These are phyloP conservation scores for Cenchrus americanus DNA, from an alignment of 176 grass and related monocot genomes.

Conservation along the genomic window DNA sequence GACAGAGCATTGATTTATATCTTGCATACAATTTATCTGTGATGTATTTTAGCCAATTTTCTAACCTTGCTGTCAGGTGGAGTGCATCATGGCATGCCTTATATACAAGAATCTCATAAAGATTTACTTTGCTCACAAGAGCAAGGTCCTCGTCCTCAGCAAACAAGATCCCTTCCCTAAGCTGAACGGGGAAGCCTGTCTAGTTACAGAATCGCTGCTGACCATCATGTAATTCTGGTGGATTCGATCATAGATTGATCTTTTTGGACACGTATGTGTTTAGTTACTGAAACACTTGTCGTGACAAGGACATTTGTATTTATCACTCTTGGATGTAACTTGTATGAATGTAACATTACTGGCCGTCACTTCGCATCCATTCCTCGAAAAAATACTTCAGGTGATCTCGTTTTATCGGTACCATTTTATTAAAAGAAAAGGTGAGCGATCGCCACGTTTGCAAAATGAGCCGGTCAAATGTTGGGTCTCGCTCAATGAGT, in stretches of 20 bases:
- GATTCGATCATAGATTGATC: not conserved
- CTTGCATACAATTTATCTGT: not conserved
- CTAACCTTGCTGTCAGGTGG: slow-evolving; percentile 53
- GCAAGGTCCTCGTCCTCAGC: slow-evolving; percentile 95
- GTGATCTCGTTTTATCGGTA: not conserved
- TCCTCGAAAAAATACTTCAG: not conserved
- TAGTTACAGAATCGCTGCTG: slow-evolving; percentile 25
- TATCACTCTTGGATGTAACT: not conserved
- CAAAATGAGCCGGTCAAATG: too few relatives aligned
- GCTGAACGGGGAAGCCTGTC: slow-evolving; percentile 82
- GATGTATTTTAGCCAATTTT: slow-evolving; percentile 1
- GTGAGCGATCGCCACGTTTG: not conserved
- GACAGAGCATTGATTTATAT: not conserved
- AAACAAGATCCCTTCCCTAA: slow-evolving; percentile 94
- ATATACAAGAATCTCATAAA: slow-evolving; percentile 94
- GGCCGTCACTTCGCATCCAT: not conserved
- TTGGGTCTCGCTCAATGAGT: too few relatives aligned
- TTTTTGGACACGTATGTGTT: not conserved
- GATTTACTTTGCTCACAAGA: slow-evolving; percentile 93
- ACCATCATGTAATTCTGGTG: not conserved
- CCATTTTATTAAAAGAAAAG: not conserved
- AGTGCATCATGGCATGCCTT: slow-evolving; percentile 86
- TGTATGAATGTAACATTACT: slow-evolving; percentile 27
- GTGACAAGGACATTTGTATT: not conserved
- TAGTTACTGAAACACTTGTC: not conserved